Conservation (phyloP, 2,329 filamentous ascomycete species). For the Cephalotrichum gorgonifer region DNA sequence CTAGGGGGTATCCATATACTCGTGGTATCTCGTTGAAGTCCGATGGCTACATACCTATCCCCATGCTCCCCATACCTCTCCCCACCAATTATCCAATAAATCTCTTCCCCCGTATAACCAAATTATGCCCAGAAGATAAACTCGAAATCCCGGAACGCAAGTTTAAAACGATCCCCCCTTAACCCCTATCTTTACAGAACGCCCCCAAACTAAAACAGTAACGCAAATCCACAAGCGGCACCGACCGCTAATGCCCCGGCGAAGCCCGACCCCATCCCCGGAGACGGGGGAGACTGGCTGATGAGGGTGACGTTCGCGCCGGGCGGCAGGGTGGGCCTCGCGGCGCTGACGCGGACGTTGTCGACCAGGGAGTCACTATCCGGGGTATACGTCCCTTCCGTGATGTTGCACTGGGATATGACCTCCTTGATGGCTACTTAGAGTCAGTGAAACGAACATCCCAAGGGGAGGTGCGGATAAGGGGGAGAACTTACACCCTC, state of each 20-base stretch:
- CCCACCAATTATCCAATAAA: no score
- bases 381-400: slow-evolving; percentile 16
- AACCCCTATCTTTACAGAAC: not conserved
- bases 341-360: slow-evolving; percentile 22
- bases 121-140: no score
- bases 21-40: no score
- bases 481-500: not conserved
- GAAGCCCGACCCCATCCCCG: not conserved
- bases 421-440: slow-evolving; percentile 23
- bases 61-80: no score
- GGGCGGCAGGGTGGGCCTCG: slow-evolving; percentile 13
- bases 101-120: no score
- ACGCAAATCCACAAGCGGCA: slow-evolving; percentile 1
- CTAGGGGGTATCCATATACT: no score
- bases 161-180: not conserved
- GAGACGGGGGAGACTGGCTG: slow-evolving; percentile 4
- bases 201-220: not conserved
- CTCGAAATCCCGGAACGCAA: no score
- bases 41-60: no score
- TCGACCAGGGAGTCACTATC: slow-evolving; percentile 19
- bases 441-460: not conserved
- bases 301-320: slow-evolving; percentile 6
- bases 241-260: not conserved
- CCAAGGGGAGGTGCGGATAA: not conserved
- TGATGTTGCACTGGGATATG: slow-evolving; percentile 23